Conservation (phyloP, 2,329 filamentous ascomycete genomes). For the Microsporum ferrugineum region DNA sequence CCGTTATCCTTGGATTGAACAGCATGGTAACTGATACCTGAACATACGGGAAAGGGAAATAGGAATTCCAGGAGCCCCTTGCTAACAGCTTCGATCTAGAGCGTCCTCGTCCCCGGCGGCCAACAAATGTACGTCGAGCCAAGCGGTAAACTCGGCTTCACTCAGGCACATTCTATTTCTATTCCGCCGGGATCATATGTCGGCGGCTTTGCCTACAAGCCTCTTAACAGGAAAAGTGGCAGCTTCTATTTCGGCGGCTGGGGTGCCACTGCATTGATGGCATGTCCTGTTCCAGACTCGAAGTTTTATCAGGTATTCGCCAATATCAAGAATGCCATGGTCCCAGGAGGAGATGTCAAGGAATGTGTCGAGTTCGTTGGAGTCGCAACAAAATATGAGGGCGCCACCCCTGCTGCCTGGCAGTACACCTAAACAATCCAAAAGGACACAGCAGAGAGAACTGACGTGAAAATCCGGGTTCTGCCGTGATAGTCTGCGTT, state of each 20-base stretch:
- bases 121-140: conserved; percentile 49
- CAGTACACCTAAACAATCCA: conserved; percentile 27
- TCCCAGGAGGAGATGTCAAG: conserved; percentile 28
- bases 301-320: conserved; percentile 34
- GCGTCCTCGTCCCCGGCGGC: conserved; percentile 50
- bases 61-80: conserved; percentile 13
- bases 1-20: conserved; percentile 33
- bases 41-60: conserved; percentile 9
- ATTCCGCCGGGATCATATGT: conserved; percentile 42
- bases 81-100: conserved; percentile 19
- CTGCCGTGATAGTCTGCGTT: too few relatives aligned
- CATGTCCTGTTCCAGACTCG: conserved; percentile 28
- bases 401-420: conserved; percentile 24
- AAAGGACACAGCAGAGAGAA: too few relatives aligned
- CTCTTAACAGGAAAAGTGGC: conserved; percentile 18
- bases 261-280: conserved; percentile 33
- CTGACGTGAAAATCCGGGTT: too few relatives aligned
- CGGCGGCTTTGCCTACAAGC: conserved; percentile 39
- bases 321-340: conserved; percentile 29
- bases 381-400: conserved; percentile 22
- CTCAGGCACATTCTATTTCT: conserved; percentile 42
- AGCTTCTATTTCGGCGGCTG: conserved; percentile 25
- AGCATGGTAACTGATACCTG: conserved; percentile 22
- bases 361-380: conserved; percentile 34
- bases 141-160: conserved; percentile 46